Evolutionary conservation across 2,329 filamentous ascomycete species (phyloP).

Genomic region (Volutella citrinella): DNA sequence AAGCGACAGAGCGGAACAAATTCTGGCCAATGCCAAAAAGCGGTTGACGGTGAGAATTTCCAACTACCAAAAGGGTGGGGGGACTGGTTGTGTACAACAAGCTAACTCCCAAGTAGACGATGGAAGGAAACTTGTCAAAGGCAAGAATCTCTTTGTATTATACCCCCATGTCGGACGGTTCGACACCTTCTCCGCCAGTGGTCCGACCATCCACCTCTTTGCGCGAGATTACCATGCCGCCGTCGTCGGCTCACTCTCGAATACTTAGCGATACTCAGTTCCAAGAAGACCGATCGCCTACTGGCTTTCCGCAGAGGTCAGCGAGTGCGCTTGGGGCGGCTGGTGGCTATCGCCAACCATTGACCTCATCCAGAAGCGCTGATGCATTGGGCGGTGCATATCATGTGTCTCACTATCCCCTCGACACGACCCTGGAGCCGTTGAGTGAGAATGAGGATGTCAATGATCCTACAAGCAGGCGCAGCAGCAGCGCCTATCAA

Average conservation of each 20-base stretch:
- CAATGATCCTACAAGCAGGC: constrained; percentile 19
- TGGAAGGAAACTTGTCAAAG: constrained; percentile 86
- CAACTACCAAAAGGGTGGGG: no score
- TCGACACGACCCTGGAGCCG: constrained; percentile 47
- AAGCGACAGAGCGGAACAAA: constrained; percentile 81
- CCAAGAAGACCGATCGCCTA: constrained; percentile 24
- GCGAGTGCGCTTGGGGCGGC: constrained; percentile 62
- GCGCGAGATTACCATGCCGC: constrained; percentile 16
- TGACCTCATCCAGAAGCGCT: constrained; percentile 41
- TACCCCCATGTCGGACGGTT: constrained; percentile 43
- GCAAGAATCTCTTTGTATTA: constrained; percentile 66
- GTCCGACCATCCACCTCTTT: constrained; percentile 25
- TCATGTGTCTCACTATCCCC: constrained; percentile 37
- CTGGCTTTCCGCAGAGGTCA: constrained; percentile 50
- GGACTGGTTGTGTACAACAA: no score
- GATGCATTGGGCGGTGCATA: constrained; percentile 37
- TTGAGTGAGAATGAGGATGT: constrained; percentile 51
- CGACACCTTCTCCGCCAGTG: constrained; percentile 51
- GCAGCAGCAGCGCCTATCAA: constrained; percentile 17
- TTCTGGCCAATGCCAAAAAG: constrained; percentile 88
- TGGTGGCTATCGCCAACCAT: constrained; percentile 54
- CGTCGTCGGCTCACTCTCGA: constrained; percentile 23
- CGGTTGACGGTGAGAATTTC: constrained; percentile 70
- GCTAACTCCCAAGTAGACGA: no score
- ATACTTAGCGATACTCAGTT: constrained; percentile 31